Base-by-base conservation (phyloP, 352 stramenopile species). In the Pythium vanterpoolii region DNA sequence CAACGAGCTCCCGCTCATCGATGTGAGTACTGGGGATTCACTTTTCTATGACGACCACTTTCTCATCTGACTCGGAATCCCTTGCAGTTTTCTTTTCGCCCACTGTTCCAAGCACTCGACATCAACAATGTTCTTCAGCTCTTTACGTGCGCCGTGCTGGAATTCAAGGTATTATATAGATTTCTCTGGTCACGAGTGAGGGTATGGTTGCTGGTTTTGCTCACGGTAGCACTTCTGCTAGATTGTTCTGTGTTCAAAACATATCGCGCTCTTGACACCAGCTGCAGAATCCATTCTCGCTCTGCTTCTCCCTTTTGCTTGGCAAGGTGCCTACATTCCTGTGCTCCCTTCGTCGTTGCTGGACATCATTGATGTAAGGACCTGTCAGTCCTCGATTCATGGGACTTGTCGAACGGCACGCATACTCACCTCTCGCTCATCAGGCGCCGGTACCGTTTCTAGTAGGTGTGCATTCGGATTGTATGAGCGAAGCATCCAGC, bases 251-350 rank as follows among this genome's bases (percentile, higher is more conserved):
- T 97, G 90, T 62, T 98, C 92, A 0, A 89, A 89, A 56, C 79
- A 96, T 51, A 77, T 96, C 30, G 82, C 83, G 10, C 52, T 98
- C 18, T 76, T 98, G 36, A 97, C 88, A 1, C 94, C 94, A 8
- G 81, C 96, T 5, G 86, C 90, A 38, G 95, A 99, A 73, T 83
- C 91, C 8, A 76, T 99, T 6, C 49, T 98, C 48, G 76, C 85
- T 50, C 77, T 98, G 18, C 67, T 98, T 3, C 89, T 98, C 48
- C 96, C 96, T 5, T 97, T 98, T 54, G 82, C 90, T 14, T 98
- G 94, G 94, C 93, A 98, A 84, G 93, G 94, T 28, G 87, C 86
- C 16, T 98, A 97, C 64, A 97, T 98, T 39, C 96, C 96, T 3
- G 75, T 99, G 11, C 79, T 98, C 31, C 95, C 96, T 14, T 82